Conservation (phyloP, 2,329 filamentous ascomycete species). For the Fusarium sp. region DNA sequence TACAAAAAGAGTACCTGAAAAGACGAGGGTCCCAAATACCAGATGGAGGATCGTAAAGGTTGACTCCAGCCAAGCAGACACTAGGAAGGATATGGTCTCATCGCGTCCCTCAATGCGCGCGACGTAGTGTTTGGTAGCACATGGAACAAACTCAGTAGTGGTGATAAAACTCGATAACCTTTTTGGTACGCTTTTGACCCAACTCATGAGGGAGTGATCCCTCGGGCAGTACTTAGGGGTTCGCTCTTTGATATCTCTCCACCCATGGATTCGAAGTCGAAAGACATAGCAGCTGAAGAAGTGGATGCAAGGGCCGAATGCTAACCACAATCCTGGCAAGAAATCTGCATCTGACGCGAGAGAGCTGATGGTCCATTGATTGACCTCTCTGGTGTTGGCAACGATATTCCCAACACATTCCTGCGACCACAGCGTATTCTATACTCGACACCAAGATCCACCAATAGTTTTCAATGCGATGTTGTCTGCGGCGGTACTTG, state of each 20-base stretch:
- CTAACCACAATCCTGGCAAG: slow-evolving; percentile 1
- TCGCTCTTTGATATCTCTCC: neutral
- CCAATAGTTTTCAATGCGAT: neutral
- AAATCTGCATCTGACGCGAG: slow-evolving; percentile 5
- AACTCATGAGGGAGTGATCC: no score
- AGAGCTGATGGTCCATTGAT: neutral
- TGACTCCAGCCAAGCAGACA: slow-evolving; percentile 7
- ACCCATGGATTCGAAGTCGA: slow-evolving; percentile 5
- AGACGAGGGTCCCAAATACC: slow-evolving; percentile 11
- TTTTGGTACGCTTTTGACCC: no score
- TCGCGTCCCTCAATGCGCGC: neutral
- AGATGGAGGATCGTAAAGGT: slow-evolving; percentile 9
- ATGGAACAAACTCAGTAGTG: neutral
- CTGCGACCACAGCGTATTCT: neutral
- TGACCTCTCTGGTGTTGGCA: neutral
- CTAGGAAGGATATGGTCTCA: neutral
- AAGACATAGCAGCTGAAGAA: slow-evolving; percentile 1
- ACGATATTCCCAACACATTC: neutral
- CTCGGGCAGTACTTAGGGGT: no score
- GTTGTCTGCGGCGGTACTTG: neutral
- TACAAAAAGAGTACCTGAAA: slow-evolving; percentile 8
- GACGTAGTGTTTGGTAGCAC: neutral
- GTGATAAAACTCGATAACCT: neutral
- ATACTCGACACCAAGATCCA: neutral
- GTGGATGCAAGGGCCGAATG: neutral